Conservation (phyloP, 2,329 filamentous ascomycete genomes). For the Fusarium sterilihyphosum region DNA sequence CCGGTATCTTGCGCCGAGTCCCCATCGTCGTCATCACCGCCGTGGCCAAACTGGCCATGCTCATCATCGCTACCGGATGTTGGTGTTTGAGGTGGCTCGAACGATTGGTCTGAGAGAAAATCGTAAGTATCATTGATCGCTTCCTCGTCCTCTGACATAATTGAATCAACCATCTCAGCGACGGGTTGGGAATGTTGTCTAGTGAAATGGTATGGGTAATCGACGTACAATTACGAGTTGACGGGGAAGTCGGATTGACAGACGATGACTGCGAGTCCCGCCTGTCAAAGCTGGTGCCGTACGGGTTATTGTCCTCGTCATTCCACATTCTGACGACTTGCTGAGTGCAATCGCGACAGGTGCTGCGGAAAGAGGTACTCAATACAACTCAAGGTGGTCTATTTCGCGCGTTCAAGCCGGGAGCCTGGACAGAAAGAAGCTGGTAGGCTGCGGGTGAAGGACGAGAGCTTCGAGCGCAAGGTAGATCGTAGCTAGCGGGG, state of each 20-base stretch:
- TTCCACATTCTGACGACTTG: slow-evolving; percentile 80
- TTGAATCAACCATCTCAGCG: slow-evolving; percentile 7
- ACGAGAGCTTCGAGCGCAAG: slow-evolving; percentile 35
- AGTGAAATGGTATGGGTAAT: background rate
- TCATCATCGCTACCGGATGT: slow-evolving; percentile 76
- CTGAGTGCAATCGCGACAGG: slow-evolving; percentile 19
- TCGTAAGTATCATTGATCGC: slow-evolving; percentile 16
- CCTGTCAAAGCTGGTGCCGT: slow-evolving; percentile 89
- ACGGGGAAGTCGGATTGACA: slow-evolving; percentile 72
- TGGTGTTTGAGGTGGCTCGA: slow-evolving; percentile 76
- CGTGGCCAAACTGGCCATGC: slow-evolving; percentile 44
- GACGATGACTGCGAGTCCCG: slow-evolving; percentile 81
- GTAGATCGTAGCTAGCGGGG: slow-evolving; percentile 36
- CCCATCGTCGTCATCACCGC: slow-evolving; percentile 60
- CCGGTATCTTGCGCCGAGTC: slow-evolving; percentile 54
- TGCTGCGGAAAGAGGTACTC: slow-evolving; percentile 8
- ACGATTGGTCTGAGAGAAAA: slow-evolving; percentile 50
- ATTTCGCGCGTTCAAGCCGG: slow-evolving; percentile 31
- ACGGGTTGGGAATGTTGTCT: background rate
- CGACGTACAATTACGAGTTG: slow-evolving; percentile 65
- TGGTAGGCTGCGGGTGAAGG: slow-evolving; percentile 6
- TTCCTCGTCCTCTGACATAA: background rate
- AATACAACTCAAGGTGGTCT: background rate
- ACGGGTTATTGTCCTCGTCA: slow-evolving; percentile 97
- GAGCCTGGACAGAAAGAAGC: slow-evolving; percentile 27